Conservation (phyloP, 805 yeast species). For the Spathaspora boniae region DNA sequence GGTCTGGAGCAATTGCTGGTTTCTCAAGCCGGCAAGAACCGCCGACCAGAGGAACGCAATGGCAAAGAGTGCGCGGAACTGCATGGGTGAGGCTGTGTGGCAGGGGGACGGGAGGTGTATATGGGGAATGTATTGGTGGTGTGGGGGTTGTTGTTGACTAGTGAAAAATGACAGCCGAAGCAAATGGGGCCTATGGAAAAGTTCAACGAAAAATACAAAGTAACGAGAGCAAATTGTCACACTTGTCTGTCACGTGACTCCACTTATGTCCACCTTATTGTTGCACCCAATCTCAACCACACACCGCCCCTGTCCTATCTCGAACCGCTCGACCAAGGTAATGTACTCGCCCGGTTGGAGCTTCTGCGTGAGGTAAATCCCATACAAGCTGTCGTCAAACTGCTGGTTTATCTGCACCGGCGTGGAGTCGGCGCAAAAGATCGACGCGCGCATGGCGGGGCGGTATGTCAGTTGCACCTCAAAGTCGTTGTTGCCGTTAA, state of each 20-base stretch:
- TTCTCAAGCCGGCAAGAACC: slow-evolving; percentile 21
- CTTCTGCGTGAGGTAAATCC: slow-evolving; percentile 33
- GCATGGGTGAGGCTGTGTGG: slow-evolving; percentile 2
- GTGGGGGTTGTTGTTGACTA: too few species aligned
- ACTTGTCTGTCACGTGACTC: not conserved
- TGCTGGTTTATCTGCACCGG: slow-evolving; percentile 32
- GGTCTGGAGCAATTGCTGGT: slow-evolving; percentile 19
- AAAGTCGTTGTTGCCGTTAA: slow-evolving; percentile 10
- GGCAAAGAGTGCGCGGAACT: slow-evolving; percentile 4
- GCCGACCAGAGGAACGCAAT: slow-evolving; percentile 13
- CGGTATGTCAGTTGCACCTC: slow-evolving; percentile 29
- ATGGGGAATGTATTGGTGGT: too few species aligned
- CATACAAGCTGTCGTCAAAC: slow-evolving; percentile 44
- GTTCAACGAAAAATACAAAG: not conserved
- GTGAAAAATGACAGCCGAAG: not conserved
- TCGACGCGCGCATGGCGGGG: slow-evolving; percentile 45
- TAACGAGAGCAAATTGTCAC: slow-evolving; percentile 1
- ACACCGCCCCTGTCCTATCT: slow-evolving; percentile 40
- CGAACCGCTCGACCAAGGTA: slow-evolving; percentile 48
- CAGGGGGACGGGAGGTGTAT: not conserved
- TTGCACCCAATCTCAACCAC: slow-evolving; percentile 36
- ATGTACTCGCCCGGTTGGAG: slow-evolving; percentile 30
- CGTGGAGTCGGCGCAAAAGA: slow-evolving; percentile 28
- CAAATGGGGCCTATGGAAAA: not conserved
- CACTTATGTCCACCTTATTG: slow-evolving; percentile 5